These are phyloP conservation scores for Tylopilus subfusipes DNA, from an alignment of 768 basidiomycete species.

Conservation along the genomic window DNA sequence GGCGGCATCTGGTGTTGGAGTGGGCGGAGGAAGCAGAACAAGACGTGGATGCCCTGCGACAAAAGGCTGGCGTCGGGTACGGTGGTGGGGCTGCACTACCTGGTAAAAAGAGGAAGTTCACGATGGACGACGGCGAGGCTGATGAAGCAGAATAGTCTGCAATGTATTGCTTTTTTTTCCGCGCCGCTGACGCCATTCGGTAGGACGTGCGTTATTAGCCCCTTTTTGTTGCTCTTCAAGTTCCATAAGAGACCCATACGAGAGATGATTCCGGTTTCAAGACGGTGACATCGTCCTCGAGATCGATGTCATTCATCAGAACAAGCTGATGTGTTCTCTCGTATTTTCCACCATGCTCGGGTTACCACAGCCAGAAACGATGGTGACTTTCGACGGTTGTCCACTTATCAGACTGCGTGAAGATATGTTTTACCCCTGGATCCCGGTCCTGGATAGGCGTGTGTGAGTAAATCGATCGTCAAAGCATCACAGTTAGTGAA, in stretches of 20 bases:
- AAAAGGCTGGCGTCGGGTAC: conserved; percentile 77
- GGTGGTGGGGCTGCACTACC: conserved; percentile 67
- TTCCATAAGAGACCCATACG: background rate
- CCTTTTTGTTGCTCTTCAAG: background rate
- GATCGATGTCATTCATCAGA: conserved; percentile 25
- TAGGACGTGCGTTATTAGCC: background rate
- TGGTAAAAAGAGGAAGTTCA: conserved; percentile 71
- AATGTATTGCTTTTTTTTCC: background rate
- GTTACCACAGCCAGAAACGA: conserved; percentile 30
- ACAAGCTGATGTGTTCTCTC: conserved; percentile 17
- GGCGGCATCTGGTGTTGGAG: conserved; percentile 90
- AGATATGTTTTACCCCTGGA: conserved; percentile 31
- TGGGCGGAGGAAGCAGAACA: conserved; percentile 87
- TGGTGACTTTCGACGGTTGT: conserved; percentile 32
- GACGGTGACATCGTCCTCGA: conserved; percentile 37
- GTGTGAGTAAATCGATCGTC: conserved; percentile 20
- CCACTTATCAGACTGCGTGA: conserved; percentile 28
- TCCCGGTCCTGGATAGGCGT: conserved; percentile 30
- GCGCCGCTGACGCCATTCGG: background rate
- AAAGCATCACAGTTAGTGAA: too few species aligned
- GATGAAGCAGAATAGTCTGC: conserved; percentile 26
- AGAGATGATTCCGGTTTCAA: conserved; percentile 26
- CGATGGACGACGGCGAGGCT: conserved; percentile 42
- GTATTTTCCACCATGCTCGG: conserved; percentile 38
- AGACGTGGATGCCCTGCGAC: conserved; percentile 70